phyloP scores from a whole-genome alignment of 129 eudicot genomes.

The Glebionis coronaria region DNA sequence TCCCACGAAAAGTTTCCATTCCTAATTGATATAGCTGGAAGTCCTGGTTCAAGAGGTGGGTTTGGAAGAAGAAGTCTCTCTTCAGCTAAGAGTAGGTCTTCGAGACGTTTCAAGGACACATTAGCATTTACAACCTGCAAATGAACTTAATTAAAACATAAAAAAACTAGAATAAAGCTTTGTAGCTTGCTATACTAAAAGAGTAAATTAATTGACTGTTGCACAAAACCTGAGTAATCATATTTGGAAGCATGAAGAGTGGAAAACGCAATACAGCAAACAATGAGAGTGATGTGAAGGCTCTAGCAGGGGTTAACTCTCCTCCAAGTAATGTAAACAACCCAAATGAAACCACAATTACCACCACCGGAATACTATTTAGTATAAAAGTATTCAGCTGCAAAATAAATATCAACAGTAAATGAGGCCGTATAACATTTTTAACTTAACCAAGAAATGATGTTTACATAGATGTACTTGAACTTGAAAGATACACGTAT shows the following conservation, averaged over 20 bases:
- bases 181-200: neutral
- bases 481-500: neutral
- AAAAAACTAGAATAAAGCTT: constrained; percentile 1
- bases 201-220: neutral
- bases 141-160: neutral
- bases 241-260: constrained; percentile 81
- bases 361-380: constrained; percentile 90
- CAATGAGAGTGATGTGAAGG: constrained; percentile 89
- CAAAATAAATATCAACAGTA: constrained; percentile 24
- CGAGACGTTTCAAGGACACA: constrained; percentile 82
- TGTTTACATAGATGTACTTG: neutral
- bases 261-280: constrained; percentile 83
- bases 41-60: constrained; percentile 77
- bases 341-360: constrained; percentile 86
- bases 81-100: constrained; percentile 85
- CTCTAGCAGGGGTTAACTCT: constrained; percentile 86
- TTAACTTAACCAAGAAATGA: neutral
- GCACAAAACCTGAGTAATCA: constrained; percentile 71
- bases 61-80: constrained; percentile 87
- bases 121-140: constrained; percentile 90
- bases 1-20: constrained; percentile 93
- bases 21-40: constrained; percentile 85
- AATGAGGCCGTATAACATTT: neutral
- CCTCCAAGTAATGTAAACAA: constrained; percentile 84
- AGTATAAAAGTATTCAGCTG: constrained; percentile 79